These are phyloP conservation scores for Parsonsia alboflavescens DNA, from an alignment of 257 asterid species.

Conservation along the genomic window DNA sequence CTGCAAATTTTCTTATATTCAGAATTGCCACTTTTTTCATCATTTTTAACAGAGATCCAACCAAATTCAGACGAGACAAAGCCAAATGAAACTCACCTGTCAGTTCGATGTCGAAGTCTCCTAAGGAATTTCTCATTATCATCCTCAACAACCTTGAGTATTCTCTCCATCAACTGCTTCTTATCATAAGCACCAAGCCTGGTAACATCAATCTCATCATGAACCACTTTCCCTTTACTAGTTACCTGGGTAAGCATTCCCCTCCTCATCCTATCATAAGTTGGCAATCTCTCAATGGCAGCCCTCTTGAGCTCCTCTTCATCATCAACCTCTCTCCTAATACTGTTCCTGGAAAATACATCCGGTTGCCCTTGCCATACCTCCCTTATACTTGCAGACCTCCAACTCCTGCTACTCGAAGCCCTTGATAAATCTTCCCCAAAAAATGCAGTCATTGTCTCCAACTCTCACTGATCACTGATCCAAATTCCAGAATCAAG, in stretches of 20 bases:
- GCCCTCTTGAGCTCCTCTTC: constrained; percentile 89
- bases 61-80: neutral
- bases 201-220: constrained; percentile 53
- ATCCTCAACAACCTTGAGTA: constrained; percentile 64
- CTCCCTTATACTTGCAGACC: constrained; percentile 62
- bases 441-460: constrained; percentile 30
- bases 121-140: constrained; percentile 62
- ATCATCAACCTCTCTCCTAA: constrained; percentile 54
- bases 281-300: constrained; percentile 81
- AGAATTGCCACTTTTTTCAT: neutral
- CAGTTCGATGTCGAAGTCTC: constrained; percentile 67
- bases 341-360: constrained; percentile 54
- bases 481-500: neutral
- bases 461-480: neutral
- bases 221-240: constrained; percentile 47
- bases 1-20: neutral
- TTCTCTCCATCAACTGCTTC: constrained; percentile 58
- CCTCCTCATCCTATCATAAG: constrained; percentile 64
- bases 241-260: constrained; percentile 59
- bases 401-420: constrained; percentile 52
- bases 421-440: constrained; percentile 52
- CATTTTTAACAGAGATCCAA: neutral
- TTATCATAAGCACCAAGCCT: constrained; percentile 56
- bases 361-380: constrained; percentile 63
- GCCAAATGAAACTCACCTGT: constrained; percentile 36